A percentile compares a stretch with the other conserved stretches of the same genome.
Conservation (phyloP, 371 early-diverging fungal species). For the Haplosporangium sp. region DNA sequence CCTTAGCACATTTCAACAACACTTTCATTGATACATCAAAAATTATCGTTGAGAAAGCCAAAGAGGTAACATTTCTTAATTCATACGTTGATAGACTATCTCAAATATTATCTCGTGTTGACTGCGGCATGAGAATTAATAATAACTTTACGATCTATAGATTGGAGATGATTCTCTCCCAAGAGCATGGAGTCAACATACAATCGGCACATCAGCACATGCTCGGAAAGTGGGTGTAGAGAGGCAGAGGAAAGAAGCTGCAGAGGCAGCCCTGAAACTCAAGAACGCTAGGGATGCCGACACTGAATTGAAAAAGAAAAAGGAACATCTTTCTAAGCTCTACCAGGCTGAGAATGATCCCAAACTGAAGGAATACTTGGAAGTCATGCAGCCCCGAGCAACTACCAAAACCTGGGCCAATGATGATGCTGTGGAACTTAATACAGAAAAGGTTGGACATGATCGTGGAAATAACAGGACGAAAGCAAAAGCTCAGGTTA, state of each 20-base stretch:
- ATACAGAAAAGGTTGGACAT: slow-evolving; percentile 43
- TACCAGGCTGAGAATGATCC: slow-evolving; percentile 79
- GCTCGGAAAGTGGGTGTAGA: slow-evolving; percentile 55
- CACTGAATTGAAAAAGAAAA: slow-evolving; percentile 56
- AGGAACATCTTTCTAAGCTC: slow-evolving; percentile 65
- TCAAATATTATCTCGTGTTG: not conserved
- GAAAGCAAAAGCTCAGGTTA: slow-evolving; percentile 61
- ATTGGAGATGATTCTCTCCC: slow-evolving; percentile 82
- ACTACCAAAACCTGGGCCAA: slow-evolving; percentile 92
- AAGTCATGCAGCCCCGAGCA: slow-evolving; percentile 89
- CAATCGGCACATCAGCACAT: slow-evolving; percentile 81
- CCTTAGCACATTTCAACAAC: slow-evolving; percentile 87
- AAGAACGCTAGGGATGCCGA: slow-evolving; percentile 30
- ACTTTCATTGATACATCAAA: slow-evolving; percentile 92
- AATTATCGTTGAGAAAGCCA: slow-evolving; percentile 89
- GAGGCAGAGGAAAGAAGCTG: slow-evolving; percentile 56
- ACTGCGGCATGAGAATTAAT: not conserved
- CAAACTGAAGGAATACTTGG: slow-evolving; percentile 89
- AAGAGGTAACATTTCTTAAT: slow-evolving; percentile 65
- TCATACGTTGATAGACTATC: not conserved
- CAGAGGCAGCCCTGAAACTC: slow-evolving; percentile 53
- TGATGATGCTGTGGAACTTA: slow-evolving; percentile 74
- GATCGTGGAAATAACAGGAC: slow-evolving; percentile 31
- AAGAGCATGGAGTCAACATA: slow-evolving; percentile 91
- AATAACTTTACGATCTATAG: slow-evolving; percentile 33